Evolutionary conservation across 2,329 filamentous ascomycete genomes (phyloP), one percentile per base, ranked within the genome.

Genomic region (Colletotrichum incanum): DNA sequence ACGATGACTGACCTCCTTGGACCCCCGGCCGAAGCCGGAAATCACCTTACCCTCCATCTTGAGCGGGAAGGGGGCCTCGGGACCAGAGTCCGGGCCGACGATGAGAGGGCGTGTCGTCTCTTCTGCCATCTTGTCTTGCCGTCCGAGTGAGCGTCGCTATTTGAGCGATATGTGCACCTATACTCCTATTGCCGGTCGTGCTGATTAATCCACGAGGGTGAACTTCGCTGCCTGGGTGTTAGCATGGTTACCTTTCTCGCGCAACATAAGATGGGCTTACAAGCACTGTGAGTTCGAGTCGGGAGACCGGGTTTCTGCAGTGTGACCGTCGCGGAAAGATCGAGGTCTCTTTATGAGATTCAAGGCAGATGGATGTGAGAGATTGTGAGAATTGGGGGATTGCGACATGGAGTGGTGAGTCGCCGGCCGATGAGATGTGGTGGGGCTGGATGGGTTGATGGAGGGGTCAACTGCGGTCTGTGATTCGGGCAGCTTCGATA

Each of bases 21-120:
- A 97, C 20, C 96, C 96, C 72, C 96, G 90, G 52, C 96, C 96
- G 82, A 98, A 98, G 43, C 96, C 96, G 78, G 94, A 93, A 78
- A 98, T 95, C 31, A 99, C 95, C 67, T 92, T 90, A 31, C 96
- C 96, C 73, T 93, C 92, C 84, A 98, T 92, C 76, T 88, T 90
- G 77, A 98, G 88, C 0, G 96, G 96, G 82, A 92, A 98, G 0
- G 96, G 96, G 7, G 90, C 63, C 77, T 91, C 87, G 16, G 96
- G 96, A 3, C 94, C 94, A 49, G 85, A 82, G 54, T 93, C 90
- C 11, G 92, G 86, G 67, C 96, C 96, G 71, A 94, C 90, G 76
- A 96, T 89, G 63, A 88, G 85, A 58, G 93, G 92, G 73, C 94
- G 92, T 12, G 71, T 50, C n/a, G 67, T 56, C 34, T 66, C 67